Conservation (phyloP, 2,329 filamentous ascomycete species). For the Cercospora nicotianae region DNA sequence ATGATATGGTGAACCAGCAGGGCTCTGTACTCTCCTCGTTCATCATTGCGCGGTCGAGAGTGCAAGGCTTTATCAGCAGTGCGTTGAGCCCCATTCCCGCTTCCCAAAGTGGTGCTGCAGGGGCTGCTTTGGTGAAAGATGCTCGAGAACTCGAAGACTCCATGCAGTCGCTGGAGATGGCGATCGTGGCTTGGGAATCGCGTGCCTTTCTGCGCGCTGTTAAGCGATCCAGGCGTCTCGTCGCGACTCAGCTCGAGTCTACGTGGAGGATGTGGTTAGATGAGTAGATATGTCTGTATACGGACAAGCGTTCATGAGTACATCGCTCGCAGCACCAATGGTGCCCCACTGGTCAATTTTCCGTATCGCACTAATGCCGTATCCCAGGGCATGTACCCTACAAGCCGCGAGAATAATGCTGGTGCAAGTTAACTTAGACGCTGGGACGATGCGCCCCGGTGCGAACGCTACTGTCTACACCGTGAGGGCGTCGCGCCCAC, state of each 20-base stretch:
- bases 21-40: too few relatives aligned
- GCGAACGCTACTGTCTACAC: background rate
- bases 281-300: background rate
- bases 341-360: background rate
- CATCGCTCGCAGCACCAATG: background rate
- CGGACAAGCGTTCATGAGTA: background rate
- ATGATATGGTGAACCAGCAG: background rate
- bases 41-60: too few relatives aligned
- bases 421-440: background rate
- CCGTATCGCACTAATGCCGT: background rate
- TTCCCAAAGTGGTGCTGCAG: too few relatives aligned
- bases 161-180: background rate
- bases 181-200: too few relatives aligned
- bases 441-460: background rate
- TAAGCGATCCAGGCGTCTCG: too few relatives aligned
- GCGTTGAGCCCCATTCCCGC: too few relatives aligned
- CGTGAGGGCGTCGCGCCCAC: background rate
- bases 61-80: too few relatives aligned
- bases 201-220: too few relatives aligned
- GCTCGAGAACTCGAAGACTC: conserved; percentile 1
- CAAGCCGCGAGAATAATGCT: background rate
- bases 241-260: too few relatives aligned
- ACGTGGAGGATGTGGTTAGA: too few relatives aligned
- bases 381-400: background rate
- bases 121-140: too few relatives aligned